These are phyloP conservation scores for Camelina sativa DNA, from an alignment of 345 rosid species.

Conservation along the genomic window DNA sequence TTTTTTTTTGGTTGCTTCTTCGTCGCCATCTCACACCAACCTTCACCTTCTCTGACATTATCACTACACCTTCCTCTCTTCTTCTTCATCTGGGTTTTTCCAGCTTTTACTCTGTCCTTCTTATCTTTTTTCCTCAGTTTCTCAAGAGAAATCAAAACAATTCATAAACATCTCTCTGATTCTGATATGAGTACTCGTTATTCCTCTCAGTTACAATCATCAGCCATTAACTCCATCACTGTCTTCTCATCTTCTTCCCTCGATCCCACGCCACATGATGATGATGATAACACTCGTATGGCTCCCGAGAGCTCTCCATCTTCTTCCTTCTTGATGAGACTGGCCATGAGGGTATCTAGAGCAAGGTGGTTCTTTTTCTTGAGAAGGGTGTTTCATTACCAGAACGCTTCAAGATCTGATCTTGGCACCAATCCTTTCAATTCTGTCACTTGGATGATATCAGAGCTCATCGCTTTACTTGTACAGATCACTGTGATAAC, in stretches of 20 bases:
- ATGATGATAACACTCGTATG: slow-evolving; percentile 43
- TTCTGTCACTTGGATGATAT: slow-evolving; percentile 82
- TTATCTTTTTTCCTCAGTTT: neutral
- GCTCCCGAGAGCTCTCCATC: slow-evolving; percentile 50
- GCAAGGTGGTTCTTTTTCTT: slow-evolving; percentile 91
- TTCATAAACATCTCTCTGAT: neutral
- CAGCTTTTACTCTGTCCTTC: neutral
- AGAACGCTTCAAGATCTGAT: slow-evolving; percentile 81
- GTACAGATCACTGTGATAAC: slow-evolving; percentile 66
- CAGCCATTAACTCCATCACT: slow-evolving; percentile 50
- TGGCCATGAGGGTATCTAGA: slow-evolving; percentile 81
- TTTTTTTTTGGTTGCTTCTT: slow-evolving; percentile 53
- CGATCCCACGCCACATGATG: slow-evolving; percentile 47
- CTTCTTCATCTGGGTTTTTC: slow-evolving; percentile 27
- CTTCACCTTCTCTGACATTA: slow-evolving; percentile 67
- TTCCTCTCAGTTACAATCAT: slow-evolving; percentile 53
- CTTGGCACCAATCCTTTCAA: slow-evolving; percentile 91
- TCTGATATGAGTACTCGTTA: slow-evolving; percentile 64
- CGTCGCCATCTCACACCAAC: slow-evolving; percentile 85
- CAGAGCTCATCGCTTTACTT: slow-evolving; percentile 73
- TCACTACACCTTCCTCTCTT: slow-evolving; percentile 40
- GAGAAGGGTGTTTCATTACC: slow-evolving; percentile 95
- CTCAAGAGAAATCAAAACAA: slow-evolving; percentile 10
- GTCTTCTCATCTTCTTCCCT: slow-evolving; percentile 51
- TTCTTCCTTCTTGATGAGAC: slow-evolving; percentile 54